Evolutionary conservation across 805 yeast species (phyloP), one percentile per base, ranked within the genome.

Genomic region (Blastobotrys americana): DNA sequence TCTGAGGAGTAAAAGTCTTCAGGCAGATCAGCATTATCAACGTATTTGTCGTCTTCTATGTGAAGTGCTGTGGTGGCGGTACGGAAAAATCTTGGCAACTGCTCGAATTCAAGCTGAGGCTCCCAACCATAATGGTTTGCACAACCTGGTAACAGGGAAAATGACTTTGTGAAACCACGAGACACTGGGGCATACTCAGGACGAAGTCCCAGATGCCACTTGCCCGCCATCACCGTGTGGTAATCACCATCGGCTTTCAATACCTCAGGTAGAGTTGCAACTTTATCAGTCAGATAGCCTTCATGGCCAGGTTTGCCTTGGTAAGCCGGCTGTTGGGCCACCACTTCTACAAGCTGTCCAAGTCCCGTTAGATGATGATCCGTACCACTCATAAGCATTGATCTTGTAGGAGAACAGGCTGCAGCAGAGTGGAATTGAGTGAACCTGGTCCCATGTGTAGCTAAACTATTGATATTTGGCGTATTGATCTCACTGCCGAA

Each of bases 351-450:
- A 80, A 76, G 74, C 51, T 76, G 79, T 5, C 80, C 80, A 42
- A 75, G 54, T 1, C 82, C 82, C 9, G 80, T 79, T 55, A 76
- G 68, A 50, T 78, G 81, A 54, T 77, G 75, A 53, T 78, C 82
- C 3, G 80, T 76, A 3, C 82, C 84, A 2, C 78, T 72, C 36
- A 77, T 58, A 2, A 78, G 64, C 77, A 77, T 77, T 9, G 82
- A 76, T 47, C 82, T 61, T 0, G 82, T 78, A 5, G 83, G 82
- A 2, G 82, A 76, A 52, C 82, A 78, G 1, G 82, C 82, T 2
- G 80, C 70, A 3, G 82, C 82, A 1, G 82, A 73, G 49, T 77
- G 80, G 57, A 77, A 77, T 48, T 77, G 76, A 9, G 80, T 74
- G 53, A 76, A 72, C 35, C 76, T 55, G 13, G 69, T 53, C 3